Conservation (phyloP, 768 basidiomycete species). For the Xerocomellus intermedius region DNA sequence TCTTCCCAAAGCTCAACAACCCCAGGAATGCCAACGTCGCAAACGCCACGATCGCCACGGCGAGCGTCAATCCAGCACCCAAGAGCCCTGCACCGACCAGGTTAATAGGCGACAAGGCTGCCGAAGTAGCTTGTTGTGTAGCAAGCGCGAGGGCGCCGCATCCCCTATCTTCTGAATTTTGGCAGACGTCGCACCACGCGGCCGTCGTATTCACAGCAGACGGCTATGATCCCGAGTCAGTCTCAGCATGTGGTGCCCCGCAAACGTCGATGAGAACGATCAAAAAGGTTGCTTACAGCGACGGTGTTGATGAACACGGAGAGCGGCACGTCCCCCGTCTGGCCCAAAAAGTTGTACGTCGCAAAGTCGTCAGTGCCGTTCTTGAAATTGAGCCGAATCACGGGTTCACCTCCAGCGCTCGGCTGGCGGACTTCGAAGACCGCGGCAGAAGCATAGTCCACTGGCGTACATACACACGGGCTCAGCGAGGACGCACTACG, state of each 20-base stretch:
- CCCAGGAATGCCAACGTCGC: constrained; percentile 43
- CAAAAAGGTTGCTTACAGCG: constrained; percentile 26
- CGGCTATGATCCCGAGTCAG: constrained; percentile 35
- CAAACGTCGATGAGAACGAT: neutral
- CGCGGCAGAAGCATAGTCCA: constrained; percentile 58
- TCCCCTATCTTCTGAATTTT: constrained; percentile 55
- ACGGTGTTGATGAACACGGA: constrained; percentile 47
- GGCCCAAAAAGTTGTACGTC: constrained; percentile 47
- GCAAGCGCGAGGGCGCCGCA: constrained; percentile 47
- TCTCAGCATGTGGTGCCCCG: neutral
- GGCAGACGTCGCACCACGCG: constrained; percentile 60
- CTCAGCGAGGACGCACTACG: neutral
- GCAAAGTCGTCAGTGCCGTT: constrained; percentile 56
- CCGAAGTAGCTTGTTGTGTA: constrained; percentile 28
- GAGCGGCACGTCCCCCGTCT: constrained; percentile 51
- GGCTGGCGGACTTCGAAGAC: constrained; percentile 60
- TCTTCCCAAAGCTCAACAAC: constrained; percentile 27
- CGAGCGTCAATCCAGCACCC: constrained; percentile 56
- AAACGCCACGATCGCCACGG: constrained; percentile 39
- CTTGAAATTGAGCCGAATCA: constrained; percentile 66
- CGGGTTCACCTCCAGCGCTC: constrained; percentile 42
- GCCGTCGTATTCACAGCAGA: constrained; percentile 49
- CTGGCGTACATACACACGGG: constrained; percentile 29
- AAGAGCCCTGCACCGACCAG: constrained; percentile 67
- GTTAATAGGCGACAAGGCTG: constrained; percentile 39